Evolutionary conservation across 176 grass and related monocot genomes (phyloP), one percentile per base, ranked within the genome.

Genomic region (Ananas comosus): DNA sequence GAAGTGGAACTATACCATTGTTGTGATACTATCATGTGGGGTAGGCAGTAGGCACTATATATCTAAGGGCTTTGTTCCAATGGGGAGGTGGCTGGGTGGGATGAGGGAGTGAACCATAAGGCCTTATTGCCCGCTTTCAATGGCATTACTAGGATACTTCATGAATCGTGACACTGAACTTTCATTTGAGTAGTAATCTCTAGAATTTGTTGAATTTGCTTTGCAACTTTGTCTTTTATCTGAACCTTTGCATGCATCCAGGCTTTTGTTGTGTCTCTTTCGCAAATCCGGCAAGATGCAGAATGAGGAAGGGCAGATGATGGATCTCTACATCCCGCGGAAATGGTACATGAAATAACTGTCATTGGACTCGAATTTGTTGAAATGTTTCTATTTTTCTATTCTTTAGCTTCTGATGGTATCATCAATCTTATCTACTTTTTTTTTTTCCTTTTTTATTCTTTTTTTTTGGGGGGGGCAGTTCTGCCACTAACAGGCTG

Each of bases 261-360:
- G 63, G 33, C 33, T 42, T 42, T 72, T 33, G 2, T 79, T 71
- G 49, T 19, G 0, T 14, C 33, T 23, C 4, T 49, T 21, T 65
- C 67, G 16, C 16, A 66, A 14, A 51, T 64, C 24, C 33, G 69
- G 12, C 77, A 72, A 79, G 14, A 79, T 79, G 77, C 89, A 92
- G 82, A 91, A 91, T 70, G 89, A 91, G 58, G 89, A 85, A 72
- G 89, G 89, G 33, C 63, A 70, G 21, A 91, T 71, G 76, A 80
- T 91, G 51, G 89, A 91, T 83, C 89, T 91, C 70, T 91, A 91
- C 29, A 74, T 91, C 71, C 89, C 89, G 51, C 88, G 89, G 77
- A 79, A 79, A 66, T 79, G 77, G 77, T 79, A 79, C 33, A 19
- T 29, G 7, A 61, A 61, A 10, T 61, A 61, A 2, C 21, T 61